Conservation (phyloP, 139 green algal species). For the Coccomyxa sp. region DNA sequence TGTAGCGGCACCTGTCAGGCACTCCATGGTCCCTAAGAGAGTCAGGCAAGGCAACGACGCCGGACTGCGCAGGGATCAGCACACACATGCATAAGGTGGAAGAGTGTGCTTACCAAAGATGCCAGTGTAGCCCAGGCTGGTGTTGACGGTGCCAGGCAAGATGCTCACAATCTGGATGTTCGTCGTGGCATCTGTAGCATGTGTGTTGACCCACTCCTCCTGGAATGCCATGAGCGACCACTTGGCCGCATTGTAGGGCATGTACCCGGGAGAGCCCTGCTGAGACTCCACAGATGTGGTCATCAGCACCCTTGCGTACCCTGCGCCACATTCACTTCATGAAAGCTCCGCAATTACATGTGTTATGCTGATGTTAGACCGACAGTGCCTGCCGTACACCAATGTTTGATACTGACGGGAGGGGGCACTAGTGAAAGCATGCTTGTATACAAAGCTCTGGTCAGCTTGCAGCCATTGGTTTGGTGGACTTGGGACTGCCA, state of each 20-base stretch:
- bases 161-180: background rate
- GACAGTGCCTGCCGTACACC: background rate
- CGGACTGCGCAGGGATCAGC: too few relatives aligned
- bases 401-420: background rate
- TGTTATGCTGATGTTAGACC: background rate
- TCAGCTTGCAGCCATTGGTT: background rate
- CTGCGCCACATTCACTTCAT: background rate
- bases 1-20: too few relatives aligned
- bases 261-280: background rate
- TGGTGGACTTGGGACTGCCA: background rate
- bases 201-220: background rate
- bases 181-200: background rate
- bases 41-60: too few relatives aligned
- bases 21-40: too few relatives aligned
- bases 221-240: background rate
- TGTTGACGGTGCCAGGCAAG: background rate
- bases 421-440: too few relatives aligned
- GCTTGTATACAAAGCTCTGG: too few relatives aligned
- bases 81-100: too few relatives aligned
- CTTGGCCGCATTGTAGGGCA: background rate
- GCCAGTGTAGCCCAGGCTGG: constrained; percentile 1
- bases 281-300: background rate
- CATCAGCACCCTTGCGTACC: background rate
- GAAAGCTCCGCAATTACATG: background rate
- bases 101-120: background rate